phyloP scores from a whole-genome alignment of 2,329 filamentous ascomycete genomes.

The Beauveria caledonica region DNA sequence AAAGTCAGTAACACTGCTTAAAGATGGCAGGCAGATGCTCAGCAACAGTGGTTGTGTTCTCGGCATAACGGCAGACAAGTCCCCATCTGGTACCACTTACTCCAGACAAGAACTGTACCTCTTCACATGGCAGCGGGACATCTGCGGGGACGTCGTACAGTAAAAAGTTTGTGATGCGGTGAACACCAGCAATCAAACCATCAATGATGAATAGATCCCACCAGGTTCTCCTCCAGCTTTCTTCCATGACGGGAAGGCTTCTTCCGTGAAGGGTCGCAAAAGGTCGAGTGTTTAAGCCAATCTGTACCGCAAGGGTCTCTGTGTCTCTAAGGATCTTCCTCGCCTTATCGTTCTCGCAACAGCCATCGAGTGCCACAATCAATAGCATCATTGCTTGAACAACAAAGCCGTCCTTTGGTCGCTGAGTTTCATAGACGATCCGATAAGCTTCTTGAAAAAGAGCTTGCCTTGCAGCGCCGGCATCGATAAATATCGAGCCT shows the following conservation, averaged over 20 bases:
- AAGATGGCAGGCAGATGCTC: neutral
- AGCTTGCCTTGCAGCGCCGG: slow-evolving; percentile 34
- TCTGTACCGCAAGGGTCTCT: slow-evolving; percentile 63
- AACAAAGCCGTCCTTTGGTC: slow-evolving; percentile 49
- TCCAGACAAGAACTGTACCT: slow-evolving; percentile 57
- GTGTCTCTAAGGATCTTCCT: slow-evolving; percentile 58
- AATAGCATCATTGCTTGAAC: slow-evolving; percentile 74
- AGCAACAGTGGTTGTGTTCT: neutral
- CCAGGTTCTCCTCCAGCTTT: slow-evolving; percentile 84
- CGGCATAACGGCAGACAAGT: neutral
- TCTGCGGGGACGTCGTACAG: slow-evolving; percentile 59
- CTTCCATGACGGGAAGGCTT: slow-evolving; percentile 61
- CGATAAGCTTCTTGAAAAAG: slow-evolving; percentile 52
- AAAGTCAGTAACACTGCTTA: slow-evolving; percentile 5
- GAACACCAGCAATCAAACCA: slow-evolving; percentile 75
- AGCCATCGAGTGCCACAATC: slow-evolving; percentile 70
- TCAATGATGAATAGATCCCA: slow-evolving; percentile 80
- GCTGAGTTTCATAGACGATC: slow-evolving; percentile 38
- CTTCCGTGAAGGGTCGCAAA: slow-evolving; percentile 58
- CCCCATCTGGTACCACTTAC: slow-evolving; percentile 32
- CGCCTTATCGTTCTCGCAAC: slow-evolving; percentile 61
- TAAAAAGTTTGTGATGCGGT: slow-evolving; percentile 61
- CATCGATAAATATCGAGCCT: slow-evolving; percentile 47
- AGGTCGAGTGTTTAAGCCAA: slow-evolving; percentile 63
- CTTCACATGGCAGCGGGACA: slow-evolving; percentile 73